Conservation (phyloP, 1,139 yeast genomes). For the Saccharomyces hybrid region DNA sequence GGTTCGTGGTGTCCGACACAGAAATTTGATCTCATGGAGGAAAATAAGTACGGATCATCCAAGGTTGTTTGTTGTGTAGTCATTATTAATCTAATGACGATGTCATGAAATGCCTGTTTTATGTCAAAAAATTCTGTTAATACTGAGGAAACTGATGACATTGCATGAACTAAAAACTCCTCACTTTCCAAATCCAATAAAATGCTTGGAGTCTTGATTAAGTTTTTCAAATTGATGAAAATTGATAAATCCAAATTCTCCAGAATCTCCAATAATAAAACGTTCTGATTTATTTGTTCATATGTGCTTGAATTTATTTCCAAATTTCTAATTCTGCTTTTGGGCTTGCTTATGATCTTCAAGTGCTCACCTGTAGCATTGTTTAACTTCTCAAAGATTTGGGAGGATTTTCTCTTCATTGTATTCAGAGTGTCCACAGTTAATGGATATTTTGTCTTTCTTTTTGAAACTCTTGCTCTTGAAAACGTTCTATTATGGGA, state of each 20-base stretch:
- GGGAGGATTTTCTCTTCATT: constrained; percentile 19
- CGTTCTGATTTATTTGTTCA: constrained; percentile 22
- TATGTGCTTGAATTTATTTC: constrained; percentile 28
- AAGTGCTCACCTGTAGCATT: constrained; percentile 6
- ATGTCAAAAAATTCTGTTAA: constrained; percentile 66
- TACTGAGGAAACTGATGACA: constrained; percentile 31
- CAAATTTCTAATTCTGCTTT: constrained; percentile 16
- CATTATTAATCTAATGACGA: constrained; percentile 52
- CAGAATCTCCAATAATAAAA: constrained; percentile 17
- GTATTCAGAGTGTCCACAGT: constrained; percentile 21
- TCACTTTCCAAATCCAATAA: constrained; percentile 24
- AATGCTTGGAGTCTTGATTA: constrained; percentile 11
- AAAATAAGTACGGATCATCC: constrained; percentile 69
- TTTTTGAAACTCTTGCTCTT: constrained; percentile 16
- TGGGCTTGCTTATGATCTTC: constrained; percentile 8
- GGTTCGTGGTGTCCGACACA: constrained; percentile 34
- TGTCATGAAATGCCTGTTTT: constrained; percentile 68
- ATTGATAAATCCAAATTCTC: constrained; percentile 25
- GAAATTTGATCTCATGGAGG: constrained; percentile 49
- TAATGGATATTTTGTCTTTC: constrained; percentile 21
- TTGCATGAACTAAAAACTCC: constrained; percentile 28
- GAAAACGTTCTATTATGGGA: constrained; percentile 16
- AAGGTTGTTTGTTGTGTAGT: constrained; percentile 65
- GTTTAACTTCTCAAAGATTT: constrained; percentile 15
- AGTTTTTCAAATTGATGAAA: constrained; percentile 18